Evolutionary conservation across 2,329 filamentous ascomycete genomes (phyloP).

Genomic region (Setomelanomma holmii): DNA sequence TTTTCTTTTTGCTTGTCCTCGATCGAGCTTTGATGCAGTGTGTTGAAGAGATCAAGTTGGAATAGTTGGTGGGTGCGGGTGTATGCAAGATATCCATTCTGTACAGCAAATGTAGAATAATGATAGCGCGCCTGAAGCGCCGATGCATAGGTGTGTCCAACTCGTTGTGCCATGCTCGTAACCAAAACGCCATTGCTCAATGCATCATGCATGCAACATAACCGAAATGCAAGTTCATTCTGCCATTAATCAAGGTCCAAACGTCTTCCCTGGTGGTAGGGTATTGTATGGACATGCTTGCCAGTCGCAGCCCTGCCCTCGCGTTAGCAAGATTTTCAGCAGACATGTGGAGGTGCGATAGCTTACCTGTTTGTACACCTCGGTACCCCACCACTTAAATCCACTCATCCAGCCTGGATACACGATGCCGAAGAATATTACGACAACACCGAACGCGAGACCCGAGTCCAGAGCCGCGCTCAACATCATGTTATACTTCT

Average conservation of each 20-base stretch:
- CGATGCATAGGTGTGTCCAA: neutral
- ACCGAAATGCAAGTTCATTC: slow-evolving; percentile 9
- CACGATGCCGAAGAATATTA: slow-evolving; percentile 87
- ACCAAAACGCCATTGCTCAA: neutral
- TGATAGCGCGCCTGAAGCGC: neutral
- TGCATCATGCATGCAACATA: neutral
- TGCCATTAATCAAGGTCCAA: slow-evolving; percentile 44
- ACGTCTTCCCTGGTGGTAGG: slow-evolving; percentile 53
- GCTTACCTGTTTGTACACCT: slow-evolving; percentile 74
- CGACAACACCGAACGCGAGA: slow-evolving; percentile 79
- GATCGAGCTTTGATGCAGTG: neutral
- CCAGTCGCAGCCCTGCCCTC: slow-evolving; percentile 76
- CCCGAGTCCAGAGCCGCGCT: slow-evolving; percentile 84
- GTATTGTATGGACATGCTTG: slow-evolving; percentile 74
- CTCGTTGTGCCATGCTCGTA: neutral
- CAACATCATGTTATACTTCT: slow-evolving; percentile 89
- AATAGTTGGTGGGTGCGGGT: no score
- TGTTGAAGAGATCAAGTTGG: no score
- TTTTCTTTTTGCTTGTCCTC: neutral
- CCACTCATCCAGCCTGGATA: slow-evolving; percentile 76
- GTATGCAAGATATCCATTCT: slow-evolving; percentile 1
- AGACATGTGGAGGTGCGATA: neutral
- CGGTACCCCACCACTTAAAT: slow-evolving; percentile 89
- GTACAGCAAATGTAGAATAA: neutral
- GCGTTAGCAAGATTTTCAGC: slow-evolving; percentile 11